Base-by-base conservation (phyloP, 176 grass and related monocot genomes). In the Calamus simplicifolius region DNA sequence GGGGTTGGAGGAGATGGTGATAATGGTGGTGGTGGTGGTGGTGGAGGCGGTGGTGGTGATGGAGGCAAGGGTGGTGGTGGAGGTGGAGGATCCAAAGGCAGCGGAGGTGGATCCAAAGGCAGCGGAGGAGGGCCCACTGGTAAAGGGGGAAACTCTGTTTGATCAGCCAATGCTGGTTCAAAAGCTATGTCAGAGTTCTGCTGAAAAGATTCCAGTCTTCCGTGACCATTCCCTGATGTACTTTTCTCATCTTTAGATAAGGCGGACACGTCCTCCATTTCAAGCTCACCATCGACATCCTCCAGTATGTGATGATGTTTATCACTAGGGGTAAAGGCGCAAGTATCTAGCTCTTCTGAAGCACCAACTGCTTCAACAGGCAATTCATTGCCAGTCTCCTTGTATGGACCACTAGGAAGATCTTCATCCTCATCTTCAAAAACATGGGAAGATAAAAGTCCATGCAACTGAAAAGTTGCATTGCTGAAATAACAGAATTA, bases 401-500 rank as follows among this genome's bases (percentile, higher is more conserved):
- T 79, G 19, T 28, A 82, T 76, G 54, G 68, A 63, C 56, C 68
- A 52, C 8, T 67, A 29, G 60, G 52, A 58, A 73, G 70, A 75
- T 85, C 81, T 61, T 43, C 35, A 12, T 92, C 87, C 62, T 85
- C 84, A 63, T 84, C 76, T 71, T 82, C 87, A 59, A 98, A 85
- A 78, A 88, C 43, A 74, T 69, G 71, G 29, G 76, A 67, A 69
- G 75, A 81, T 50, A 95, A 86, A 50, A 95, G 77, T 49, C 82
- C 73, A 26, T 77, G 81, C 69, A 95, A 63, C 77, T 86, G 82
- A 73, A 85, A 77, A 18, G 72, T 82, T 61, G 81, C 64, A 88
- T 98, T 98, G 67, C 93, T 98, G 87, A 53, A 49, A 81, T 57
- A 53, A 69, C 77, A 52, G 58, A 43, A 75, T n/a, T n/a, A 72